Conservation (phyloP, 108 stramenopile genomes). For the Nitzschia sp. region DNA sequence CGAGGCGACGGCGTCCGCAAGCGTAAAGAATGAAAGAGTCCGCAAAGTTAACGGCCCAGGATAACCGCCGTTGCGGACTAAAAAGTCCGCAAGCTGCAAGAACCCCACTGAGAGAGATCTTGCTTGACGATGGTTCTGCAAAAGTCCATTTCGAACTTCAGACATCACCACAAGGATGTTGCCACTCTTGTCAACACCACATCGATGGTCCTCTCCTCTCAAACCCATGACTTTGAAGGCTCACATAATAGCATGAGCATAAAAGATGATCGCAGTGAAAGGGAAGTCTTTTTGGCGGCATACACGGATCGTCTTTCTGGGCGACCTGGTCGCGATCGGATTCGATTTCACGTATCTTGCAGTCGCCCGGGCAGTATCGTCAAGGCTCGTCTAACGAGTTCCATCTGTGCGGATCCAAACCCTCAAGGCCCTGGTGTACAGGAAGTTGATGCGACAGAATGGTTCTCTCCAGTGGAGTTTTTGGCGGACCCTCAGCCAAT, state of each 20-base stretch:
- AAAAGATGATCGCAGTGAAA: too few species aligned
- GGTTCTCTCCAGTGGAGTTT: not conserved
- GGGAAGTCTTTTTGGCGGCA: conserved; percentile 1
- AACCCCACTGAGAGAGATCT: too few species aligned
- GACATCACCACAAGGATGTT: too few species aligned
- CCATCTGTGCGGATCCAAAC: conserved; percentile 32
- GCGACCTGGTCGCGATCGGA: conserved; percentile 7
- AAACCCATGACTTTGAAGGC: too few species aligned
- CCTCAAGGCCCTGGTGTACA: conserved; percentile 20
- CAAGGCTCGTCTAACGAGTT: conserved; percentile 9
- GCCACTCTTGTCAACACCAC: not conserved
- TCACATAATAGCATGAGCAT: too few species aligned
- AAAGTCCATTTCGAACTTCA: too few species aligned
- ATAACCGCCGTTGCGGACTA: too few species aligned
- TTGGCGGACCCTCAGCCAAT: conserved; percentile 1
- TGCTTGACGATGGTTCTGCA: too few species aligned
- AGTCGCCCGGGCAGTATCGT: not conserved
- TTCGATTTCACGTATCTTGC: not conserved
- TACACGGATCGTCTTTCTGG: conserved; percentile 19
- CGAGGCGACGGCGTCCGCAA: too few species aligned
- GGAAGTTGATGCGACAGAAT: conserved; percentile 5
- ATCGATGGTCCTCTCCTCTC: not conserved
- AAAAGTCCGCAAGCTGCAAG: too few species aligned
- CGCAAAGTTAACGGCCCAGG: too few species aligned
- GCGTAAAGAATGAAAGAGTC: too few species aligned